Evolutionary conservation across 2,329 filamentous ascomycete genomes (phyloP), one percentile per base, ranked within the genome.

Genomic region (Exserohilum turcica): DNA sequence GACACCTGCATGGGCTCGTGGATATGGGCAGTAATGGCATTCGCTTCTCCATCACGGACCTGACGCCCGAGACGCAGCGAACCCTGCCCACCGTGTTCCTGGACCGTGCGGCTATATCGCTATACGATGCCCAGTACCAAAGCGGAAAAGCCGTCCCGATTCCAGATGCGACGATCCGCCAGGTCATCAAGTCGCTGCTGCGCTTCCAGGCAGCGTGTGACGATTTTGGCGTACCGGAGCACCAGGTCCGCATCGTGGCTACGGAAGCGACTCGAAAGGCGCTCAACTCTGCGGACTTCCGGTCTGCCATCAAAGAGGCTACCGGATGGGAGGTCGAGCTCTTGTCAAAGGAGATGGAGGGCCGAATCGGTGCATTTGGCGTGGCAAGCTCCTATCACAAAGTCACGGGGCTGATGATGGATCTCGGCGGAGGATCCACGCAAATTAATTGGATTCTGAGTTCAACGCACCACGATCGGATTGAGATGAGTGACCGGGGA

Each of bases 241-340:
- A 74, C 29, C 86, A 92, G 59, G 84, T 93, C 54, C 83, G 84
- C 16, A 84, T 96, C 8, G 84, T 97, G 36, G 92, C 92, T 16
- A 97, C 92, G 0, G 92, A 96, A 74, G 92, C 92, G 3, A 94
- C 92, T 71, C 86, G 92, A 38, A 90, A 86, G 19, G 91, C 92
- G 5, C 74, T 83, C 52, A 97, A 97, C 67, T 86, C 87, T 0
- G 78, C 78, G 16, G 82, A 85, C 1, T 91, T 94, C 75, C 79
- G 90, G 1, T 71, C 77, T 0, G 80, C 82, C 28, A 92, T 97
- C 58, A 78, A 81, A 37, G 70, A 79, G 2, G 78, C 78, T 2
- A 87, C 86, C 0, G 89, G 86, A 1, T 86, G 92, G 76, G 78
- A 79, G 0, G 89, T 96, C 0, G 81, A 84, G 43, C 80, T 96